A percentile compares a stretch with the other conserved stretches of the same genome.
phyloP scores from a whole-genome alignment of 139 green algal species.

The Yamagishiella unicocca region DNA sequence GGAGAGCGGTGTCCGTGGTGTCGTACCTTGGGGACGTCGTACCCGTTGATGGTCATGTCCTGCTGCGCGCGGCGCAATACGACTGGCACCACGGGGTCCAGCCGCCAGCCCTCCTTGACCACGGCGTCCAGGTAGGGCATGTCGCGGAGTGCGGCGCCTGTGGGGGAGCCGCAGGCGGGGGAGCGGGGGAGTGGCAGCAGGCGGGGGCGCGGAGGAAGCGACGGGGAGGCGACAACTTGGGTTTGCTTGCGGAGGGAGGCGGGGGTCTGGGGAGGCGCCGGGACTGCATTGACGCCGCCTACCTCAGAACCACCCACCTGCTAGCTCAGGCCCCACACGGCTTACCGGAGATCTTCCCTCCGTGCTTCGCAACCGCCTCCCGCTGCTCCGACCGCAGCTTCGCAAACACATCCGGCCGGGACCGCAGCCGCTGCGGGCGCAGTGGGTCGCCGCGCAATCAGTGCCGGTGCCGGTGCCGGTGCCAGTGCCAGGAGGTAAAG shows the following conservation, averaged over 20 bases:
- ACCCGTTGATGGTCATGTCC: not conserved
- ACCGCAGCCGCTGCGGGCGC: not conserved
- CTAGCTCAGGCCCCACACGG: too few species aligned
- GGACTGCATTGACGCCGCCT: too few species aligned
- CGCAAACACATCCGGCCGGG: not conserved
- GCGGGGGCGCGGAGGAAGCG: too few species aligned
- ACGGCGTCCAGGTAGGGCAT: slow-evolving; percentile 47
- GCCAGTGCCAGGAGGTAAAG: too few species aligned
- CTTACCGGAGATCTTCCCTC: not conserved
- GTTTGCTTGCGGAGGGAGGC: too few species aligned
- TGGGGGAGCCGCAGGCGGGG: too few species aligned
- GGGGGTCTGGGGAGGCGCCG: too few species aligned
- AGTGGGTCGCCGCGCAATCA: too few species aligned
- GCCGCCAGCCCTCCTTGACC: slow-evolving; percentile 38
- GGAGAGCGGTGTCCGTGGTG: not conserved
- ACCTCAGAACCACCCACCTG: too few species aligned
- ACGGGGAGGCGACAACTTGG: too few species aligned
- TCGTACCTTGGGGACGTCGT: slow-evolving; percentile 17
- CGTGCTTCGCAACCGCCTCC: not conserved
- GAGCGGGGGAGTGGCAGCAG: too few species aligned
- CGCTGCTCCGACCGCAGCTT: slow-evolving; percentile 15
- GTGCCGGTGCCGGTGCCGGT: too few species aligned
- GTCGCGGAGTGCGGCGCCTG: not conserved
- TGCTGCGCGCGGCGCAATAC: not conserved
- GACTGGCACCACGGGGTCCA: slow-evolving; percentile 1